A percentile compares a stretch with the other conserved stretches of the same genome.
These are phyloP conservation scores for Thymus quinquecostatus DNA, from an alignment of 257 asterid genomes.

Conservation along the genomic window DNA sequence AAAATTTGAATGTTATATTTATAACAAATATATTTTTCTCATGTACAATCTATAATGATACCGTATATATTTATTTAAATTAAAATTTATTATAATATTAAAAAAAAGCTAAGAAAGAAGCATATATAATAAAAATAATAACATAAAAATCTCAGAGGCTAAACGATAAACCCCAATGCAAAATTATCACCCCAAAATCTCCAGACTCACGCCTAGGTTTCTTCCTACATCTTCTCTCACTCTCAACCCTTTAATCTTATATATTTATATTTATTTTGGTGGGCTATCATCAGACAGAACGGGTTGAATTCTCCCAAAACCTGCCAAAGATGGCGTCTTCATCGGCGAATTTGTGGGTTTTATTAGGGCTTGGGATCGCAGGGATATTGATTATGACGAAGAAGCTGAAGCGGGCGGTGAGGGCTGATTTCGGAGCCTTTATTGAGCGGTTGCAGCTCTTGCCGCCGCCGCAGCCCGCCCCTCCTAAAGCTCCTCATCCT, in stretches of 20 bases:
- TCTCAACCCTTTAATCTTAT: background rate
- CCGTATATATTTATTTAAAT: too few species aligned
- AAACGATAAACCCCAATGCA: conserved; percentile 24
- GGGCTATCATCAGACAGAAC: conserved; percentile 18
- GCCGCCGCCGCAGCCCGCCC: conserved; percentile 99
- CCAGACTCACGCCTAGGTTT: conserved; percentile 17
- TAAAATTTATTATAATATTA: too few species aligned
- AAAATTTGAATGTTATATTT: too few species aligned
- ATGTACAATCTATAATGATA: too few species aligned
- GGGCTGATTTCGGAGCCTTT: conserved; percentile 90
- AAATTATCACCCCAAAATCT: conserved; percentile 26
- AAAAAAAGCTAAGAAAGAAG: too few species aligned
- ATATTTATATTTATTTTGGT: too few species aligned
- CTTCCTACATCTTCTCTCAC: conserved; percentile 2
- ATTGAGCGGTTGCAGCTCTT: conserved; percentile 81
- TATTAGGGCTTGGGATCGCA: conserved; percentile 92
- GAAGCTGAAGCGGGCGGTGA: conserved; percentile 77
- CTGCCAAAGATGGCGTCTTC: conserved; percentile 61
- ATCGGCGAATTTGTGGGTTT: conserved; percentile 84
- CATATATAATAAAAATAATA: too few species aligned
- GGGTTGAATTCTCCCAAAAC: conserved; percentile 13
- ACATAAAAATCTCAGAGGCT: too few species aligned
- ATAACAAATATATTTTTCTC: too few species aligned
- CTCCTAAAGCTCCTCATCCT: conserved; percentile 97
- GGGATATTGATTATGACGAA: conserved; percentile 83